Percentiles rank a stretch among this genome's conserved stretches.
phyloP scores from a whole-genome alignment of 208 protist species.

The Trypanosoma platydactyli region DNA sequence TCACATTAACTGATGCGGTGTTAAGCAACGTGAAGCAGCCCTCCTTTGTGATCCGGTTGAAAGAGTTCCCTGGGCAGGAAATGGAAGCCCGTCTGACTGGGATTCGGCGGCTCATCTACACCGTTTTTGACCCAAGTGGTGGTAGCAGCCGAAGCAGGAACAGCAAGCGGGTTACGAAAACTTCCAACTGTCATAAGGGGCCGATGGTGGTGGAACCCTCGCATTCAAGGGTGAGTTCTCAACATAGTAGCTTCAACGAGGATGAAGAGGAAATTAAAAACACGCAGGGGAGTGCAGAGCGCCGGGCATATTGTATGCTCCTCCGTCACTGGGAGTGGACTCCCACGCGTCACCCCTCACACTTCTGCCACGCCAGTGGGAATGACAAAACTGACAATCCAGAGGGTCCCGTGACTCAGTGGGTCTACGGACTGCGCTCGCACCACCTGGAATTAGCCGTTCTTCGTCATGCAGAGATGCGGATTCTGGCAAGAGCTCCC shows the following conservation, averaged over 20 bases:
- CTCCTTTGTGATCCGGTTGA: conserved; percentile 3
- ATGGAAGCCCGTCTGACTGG: too few species aligned
- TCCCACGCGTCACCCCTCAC: not conserved
- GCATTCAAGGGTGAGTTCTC: not conserved
- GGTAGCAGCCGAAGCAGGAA: conserved; percentile 1
- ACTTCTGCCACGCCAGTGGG: not conserved
- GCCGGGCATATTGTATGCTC: conserved; percentile 13
- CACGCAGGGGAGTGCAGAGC: conserved; percentile 2
- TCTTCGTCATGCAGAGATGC: not conserved
- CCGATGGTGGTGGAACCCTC: too few species aligned
- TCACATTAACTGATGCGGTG: not conserved
- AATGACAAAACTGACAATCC: not conserved
- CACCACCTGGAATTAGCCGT: not conserved
- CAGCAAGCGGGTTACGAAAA: not conserved
- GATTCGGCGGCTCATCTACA: not conserved
- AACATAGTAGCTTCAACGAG: not conserved
- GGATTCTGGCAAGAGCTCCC: not conserved
- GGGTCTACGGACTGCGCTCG: conserved; percentile 9
- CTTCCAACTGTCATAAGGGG: too few species aligned
- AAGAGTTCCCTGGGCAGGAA: not conserved
- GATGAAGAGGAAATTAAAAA: not conserved
- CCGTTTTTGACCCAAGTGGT: not conserved
- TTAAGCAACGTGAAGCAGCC: not conserved
- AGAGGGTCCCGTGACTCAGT: not conserved
- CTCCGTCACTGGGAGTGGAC: conserved; percentile 2